Conservation (phyloP, 2,329 filamentous ascomycete genomes). For the Coniochaeta sp. region DNA sequence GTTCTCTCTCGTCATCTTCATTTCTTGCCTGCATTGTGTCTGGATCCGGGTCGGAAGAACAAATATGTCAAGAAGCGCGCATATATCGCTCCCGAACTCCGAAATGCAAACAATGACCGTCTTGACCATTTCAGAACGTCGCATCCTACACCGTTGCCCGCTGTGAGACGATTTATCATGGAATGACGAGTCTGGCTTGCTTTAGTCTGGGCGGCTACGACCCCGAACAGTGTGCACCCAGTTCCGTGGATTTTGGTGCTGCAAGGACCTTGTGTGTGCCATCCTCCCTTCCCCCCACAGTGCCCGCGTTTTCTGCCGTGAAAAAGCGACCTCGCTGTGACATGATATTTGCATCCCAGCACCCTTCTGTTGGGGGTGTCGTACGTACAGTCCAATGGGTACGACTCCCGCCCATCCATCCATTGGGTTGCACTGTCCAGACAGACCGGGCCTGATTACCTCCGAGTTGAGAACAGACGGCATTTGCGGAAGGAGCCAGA, state of each 20-base stretch:
- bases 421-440: neutral
- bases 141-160: neutral
- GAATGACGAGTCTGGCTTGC: neutral
- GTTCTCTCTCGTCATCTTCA: neutral
- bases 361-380: neutral
- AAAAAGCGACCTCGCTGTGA: neutral
- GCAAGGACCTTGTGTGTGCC: neutral
- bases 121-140: neutral
- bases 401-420: neutral
- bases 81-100: neutral
- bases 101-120: neutral
- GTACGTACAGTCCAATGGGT: neutral
- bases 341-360: neutral
- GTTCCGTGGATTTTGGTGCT: neutral
- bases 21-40: neutral
- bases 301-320: neutral
- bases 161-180: too few relatives aligned
- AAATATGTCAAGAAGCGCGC: neutral
- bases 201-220: neutral
- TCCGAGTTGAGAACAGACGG: neutral
- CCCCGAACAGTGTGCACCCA: neutral
- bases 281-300: neutral
- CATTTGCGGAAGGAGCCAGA: neutral
- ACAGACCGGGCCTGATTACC: neutral
- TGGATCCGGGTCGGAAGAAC: neutral